phyloP scores from a whole-genome alignment of 23 red algal genomes.

The Gracilaria vermiculophylla region DNA sequence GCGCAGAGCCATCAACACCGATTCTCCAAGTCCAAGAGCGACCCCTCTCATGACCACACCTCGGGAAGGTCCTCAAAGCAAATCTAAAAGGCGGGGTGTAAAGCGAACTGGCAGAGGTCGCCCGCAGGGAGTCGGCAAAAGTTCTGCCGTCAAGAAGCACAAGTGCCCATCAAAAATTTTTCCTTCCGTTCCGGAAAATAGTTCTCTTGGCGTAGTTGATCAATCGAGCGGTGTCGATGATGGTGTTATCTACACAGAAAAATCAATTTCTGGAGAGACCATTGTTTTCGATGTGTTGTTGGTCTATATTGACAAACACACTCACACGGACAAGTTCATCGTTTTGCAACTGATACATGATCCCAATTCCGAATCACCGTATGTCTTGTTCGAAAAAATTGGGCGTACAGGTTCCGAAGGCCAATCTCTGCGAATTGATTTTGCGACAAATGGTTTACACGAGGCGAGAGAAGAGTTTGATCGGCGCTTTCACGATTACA shows the following conservation, averaged over 20 bases:
- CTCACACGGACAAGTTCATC: conserved; percentile 68
- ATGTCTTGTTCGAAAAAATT: conserved; percentile 50
- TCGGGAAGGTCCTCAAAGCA: neutral
- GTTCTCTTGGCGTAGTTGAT: conserved; percentile 54
- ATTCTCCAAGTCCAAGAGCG: neutral
- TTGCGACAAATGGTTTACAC: conserved; percentile 9
- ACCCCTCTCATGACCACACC: neutral
- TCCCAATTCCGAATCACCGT: neutral
- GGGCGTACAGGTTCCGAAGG: conserved; percentile 65
- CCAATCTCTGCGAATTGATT: conserved; percentile 30
- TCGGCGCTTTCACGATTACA: conserved; percentile 47
- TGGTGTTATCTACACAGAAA: conserved; percentile 44
- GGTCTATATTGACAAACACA: conserved; percentile 19
- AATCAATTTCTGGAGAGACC: neutral
- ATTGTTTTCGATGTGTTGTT: conserved; percentile 63
- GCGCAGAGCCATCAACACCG: neutral
- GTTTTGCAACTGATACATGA: conserved; percentile 65
- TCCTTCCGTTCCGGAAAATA: neutral
- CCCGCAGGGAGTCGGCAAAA: neutral
- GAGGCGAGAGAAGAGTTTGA: conserved; percentile 38
- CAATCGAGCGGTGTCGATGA: conserved; percentile 18
- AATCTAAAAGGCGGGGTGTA: neutral
- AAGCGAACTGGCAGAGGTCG: neutral
- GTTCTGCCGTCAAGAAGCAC: neutral
- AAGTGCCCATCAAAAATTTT: neutral